Evolutionary conservation across 2,329 filamentous ascomycete genomes (phyloP).

Genomic region (Aspergillus fijiensis): DNA sequence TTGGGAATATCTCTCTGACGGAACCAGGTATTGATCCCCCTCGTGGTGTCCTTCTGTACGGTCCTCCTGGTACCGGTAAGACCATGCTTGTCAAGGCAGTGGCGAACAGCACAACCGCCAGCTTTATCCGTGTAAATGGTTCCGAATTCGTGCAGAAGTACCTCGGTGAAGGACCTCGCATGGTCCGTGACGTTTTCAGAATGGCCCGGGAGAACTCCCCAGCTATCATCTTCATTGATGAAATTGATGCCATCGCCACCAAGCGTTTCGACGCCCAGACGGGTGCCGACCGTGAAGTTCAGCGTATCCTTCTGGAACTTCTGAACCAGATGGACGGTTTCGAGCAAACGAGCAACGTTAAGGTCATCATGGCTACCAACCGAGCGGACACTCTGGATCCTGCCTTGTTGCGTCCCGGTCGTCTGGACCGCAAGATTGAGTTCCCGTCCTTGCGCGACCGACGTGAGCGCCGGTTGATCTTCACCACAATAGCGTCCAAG

Average conservation of each 20-base stretch:
- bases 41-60: constrained; percentile 92
- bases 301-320: constrained; percentile 94
- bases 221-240: constrained; percentile 99
- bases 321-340: constrained; percentile 99
- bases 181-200: constrained; percentile 98
- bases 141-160: constrained; percentile 99
- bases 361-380: constrained; percentile 99
- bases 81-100: constrained; percentile 98
- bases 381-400: constrained; percentile 96
- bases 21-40: constrained; percentile 78
- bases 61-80: constrained; percentile 92
- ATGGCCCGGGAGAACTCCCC: constrained; percentile 99
- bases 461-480: constrained; percentile 92
- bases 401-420: constrained; percentile 87
- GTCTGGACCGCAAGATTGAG: constrained; percentile 97
- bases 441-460: constrained; percentile 94
- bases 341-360: constrained; percentile 97
- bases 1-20: background rate
- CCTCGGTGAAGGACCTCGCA: constrained; percentile 92
- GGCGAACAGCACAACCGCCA: constrained; percentile 95
- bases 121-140: constrained; percentile 96
- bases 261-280: constrained; percentile 99
- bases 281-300: constrained; percentile 94
- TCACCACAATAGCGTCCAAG: constrained; percentile 92
- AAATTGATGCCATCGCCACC: constrained; percentile 97